A percentile compares a stretch with the other conserved stretches of the same genome.
Evolutionary conservation across 352 stramenopile genomes (phyloP).

Genomic region (Globisporangium middletonii): DNA sequence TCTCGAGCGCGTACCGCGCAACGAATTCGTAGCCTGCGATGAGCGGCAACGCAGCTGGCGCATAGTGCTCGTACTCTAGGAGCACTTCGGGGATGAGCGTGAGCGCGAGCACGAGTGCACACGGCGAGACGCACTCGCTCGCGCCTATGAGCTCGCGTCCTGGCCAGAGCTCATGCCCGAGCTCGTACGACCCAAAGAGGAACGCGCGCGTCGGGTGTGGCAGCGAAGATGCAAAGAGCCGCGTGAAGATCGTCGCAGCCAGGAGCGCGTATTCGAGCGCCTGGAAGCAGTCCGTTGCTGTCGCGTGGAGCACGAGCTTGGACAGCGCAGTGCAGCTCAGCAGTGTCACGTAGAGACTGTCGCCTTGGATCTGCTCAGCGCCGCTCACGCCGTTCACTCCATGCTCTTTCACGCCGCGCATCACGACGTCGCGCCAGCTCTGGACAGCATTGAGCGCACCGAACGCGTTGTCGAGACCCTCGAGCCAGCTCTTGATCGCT

Average conservation of each 20-base stretch:
- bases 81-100: slow-evolving; percentile 42
- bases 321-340: slow-evolving; percentile 42
- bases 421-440: slow-evolving; percentile 46
- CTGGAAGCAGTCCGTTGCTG: slow-evolving; percentile 23
- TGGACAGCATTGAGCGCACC: slow-evolving; percentile 36
- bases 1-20: slow-evolving; percentile 32
- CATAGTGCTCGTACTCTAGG: slow-evolving; percentile 45
- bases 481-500: slow-evolving; percentile 63
- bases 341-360: slow-evolving; percentile 51
- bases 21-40: slow-evolving; percentile 52
- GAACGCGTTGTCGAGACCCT: slow-evolving; percentile 71
- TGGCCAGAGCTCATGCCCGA: slow-evolving; percentile 53
- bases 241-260: slow-evolving; percentile 47
- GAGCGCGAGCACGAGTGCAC: slow-evolving; percentile 32
- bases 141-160: slow-evolving; percentile 37
- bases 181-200: slow-evolving; percentile 50
- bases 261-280: slow-evolving; percentile 60
- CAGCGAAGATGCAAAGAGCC: slow-evolving; percentile 52
- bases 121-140: slow-evolving; percentile 28
- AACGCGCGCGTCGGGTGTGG: slow-evolving; percentile 52
- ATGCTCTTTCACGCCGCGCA: slow-evolving; percentile 15
- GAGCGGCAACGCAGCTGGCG: slow-evolving; percentile 44
- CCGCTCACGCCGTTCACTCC: slow-evolving; percentile 11
- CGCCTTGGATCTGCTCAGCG: slow-evolving; percentile 31
- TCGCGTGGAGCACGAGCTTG: slow-evolving; percentile 53